Conservation (phyloP, 495 filamentous ascomycete species). For the Neurospora tetrasperma region DNA sequence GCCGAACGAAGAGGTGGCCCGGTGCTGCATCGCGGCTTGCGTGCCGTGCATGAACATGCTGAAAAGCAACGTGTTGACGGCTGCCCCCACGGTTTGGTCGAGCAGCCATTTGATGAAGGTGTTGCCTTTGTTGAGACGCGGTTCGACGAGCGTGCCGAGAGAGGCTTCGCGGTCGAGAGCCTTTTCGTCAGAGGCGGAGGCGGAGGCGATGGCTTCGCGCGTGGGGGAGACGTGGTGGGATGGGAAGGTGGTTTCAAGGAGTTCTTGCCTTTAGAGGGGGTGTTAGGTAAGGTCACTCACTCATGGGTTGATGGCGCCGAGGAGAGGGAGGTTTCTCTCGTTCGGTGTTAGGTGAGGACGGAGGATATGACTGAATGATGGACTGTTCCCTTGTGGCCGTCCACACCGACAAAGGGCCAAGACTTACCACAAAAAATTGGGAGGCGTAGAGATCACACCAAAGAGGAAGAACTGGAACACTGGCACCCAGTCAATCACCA, state of each 20-base stretch:
- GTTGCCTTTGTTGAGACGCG: conserved; percentile 53
- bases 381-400: background rate
- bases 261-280: conserved; percentile 32
- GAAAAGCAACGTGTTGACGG: conserved; percentile 71
- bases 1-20: background rate
- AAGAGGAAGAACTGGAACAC: conserved; percentile 74
- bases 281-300: background rate
- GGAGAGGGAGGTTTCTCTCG: background rate
- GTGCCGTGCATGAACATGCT: conserved; percentile 35
- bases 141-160: conserved; percentile 32
- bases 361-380: too few species aligned
- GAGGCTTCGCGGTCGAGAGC: conserved; percentile 32
- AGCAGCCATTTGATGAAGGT: conserved; percentile 71
- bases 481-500: conserved; percentile 48
- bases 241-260: conserved; percentile 41
- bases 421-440: conserved; percentile 80
- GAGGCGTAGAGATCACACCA: conserved; percentile 63
- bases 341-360: too few species aligned
- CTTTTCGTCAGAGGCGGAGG: conserved; percentile 30
- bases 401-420: background rate
- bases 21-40: conserved; percentile 28
- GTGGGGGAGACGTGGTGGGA: conserved; percentile 30
- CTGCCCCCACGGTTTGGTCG: conserved; percentile 70
- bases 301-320: background rate
- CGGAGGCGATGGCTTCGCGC: conserved; percentile 23